These are phyloP conservation scores for Neofusicoccum kwambonambiense DNA, from an alignment of 2,329 filamentous ascomycete genomes.

Conservation along the genomic window DNA sequence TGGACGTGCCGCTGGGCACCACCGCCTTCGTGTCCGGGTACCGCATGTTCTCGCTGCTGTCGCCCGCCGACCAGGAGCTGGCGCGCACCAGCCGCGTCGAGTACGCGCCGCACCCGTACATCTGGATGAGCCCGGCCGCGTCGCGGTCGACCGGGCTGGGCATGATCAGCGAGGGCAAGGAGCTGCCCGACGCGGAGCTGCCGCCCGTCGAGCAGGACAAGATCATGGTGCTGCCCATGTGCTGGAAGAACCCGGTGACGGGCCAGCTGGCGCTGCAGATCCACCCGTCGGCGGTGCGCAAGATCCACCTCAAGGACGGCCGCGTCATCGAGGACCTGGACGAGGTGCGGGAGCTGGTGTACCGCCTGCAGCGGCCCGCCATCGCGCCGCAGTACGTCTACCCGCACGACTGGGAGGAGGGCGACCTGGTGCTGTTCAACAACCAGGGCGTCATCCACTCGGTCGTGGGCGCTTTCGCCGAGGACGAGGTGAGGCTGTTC, in stretches of 20 bases:
- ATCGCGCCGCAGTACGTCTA: conserved; percentile 70
- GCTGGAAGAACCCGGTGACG: conserved; percentile 73
- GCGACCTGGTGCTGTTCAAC: conserved; percentile 75
- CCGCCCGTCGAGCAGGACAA: conserved; percentile 65
- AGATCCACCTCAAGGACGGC: conserved; percentile 66
- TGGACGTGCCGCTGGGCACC: conserved; percentile 70
- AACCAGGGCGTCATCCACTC: conserved; percentile 74
- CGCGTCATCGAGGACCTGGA: conserved; percentile 66
- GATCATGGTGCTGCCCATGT: conserved; percentile 72
- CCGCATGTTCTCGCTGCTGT: conserved; percentile 67
- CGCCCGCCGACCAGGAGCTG: conserved; percentile 65
- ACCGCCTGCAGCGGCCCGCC: conserved; percentile 68
- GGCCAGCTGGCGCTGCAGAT: conserved; percentile 69
- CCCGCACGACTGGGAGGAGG: conserved; percentile 73
- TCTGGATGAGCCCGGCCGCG: conserved; percentile 73
- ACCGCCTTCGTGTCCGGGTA: conserved; percentile 74
- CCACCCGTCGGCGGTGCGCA: conserved; percentile 69
- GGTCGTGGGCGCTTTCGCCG: conserved; percentile 71
- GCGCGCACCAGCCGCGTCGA: conserved; percentile 66
- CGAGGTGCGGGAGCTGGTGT: conserved; percentile 67
- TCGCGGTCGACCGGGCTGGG: conserved; percentile 69
- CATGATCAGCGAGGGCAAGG: conserved; percentile 64
- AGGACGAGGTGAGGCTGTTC: conserved; percentile 73
- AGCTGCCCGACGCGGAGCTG: conserved; percentile 59
- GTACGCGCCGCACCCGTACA: conserved; percentile 76